These are phyloP conservation scores for Mycena alexandri DNA, from an alignment of 768 basidiomycete species.

Conservation along the genomic window DNA sequence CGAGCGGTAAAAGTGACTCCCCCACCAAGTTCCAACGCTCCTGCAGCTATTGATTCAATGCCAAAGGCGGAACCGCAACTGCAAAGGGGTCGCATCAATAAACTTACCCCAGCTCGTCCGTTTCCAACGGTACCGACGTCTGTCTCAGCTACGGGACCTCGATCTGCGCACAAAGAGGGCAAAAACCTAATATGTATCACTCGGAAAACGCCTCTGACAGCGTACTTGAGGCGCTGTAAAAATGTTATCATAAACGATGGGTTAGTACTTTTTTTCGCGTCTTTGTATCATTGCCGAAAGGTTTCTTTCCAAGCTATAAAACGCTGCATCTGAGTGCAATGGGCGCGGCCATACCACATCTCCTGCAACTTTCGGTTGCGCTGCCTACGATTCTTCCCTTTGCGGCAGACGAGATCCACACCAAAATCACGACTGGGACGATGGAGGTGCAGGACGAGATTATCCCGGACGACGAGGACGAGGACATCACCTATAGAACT, in stretches of 20 bases:
- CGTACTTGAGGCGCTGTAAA: constrained; percentile 85
- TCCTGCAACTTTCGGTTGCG: constrained; percentile 76
- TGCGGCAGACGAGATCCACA: constrained; percentile 69
- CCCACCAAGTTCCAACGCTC: constrained; percentile 15
- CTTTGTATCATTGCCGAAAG: background rate
- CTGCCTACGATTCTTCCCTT: constrained; percentile 82
- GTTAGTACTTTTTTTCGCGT: constrained; percentile 52
- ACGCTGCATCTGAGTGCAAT: constrained; percentile 83
- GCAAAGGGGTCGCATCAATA: constrained; percentile 59
- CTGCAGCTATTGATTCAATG: constrained; percentile 15
- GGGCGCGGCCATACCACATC: constrained; percentile 91
- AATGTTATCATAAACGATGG: constrained; percentile 78
- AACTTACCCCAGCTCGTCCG: constrained; percentile 80
- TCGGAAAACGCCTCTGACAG: constrained; percentile 78
- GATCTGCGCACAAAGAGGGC: constrained; percentile 82
- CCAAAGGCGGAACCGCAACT: constrained; percentile 41
- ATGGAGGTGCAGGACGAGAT: constrained; percentile 85
- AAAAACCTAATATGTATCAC: constrained; percentile 86
- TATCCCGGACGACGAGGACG: constrained; percentile 77
- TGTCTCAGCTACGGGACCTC: constrained; percentile 85
- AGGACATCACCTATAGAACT: constrained; percentile 73
- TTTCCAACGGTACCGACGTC: constrained; percentile 81
- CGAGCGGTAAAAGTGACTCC: constrained; percentile 34
- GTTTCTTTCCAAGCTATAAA: constrained; percentile 65
- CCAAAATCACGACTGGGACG: constrained; percentile 75